Conservation (phyloP, 495 filamentous ascomycete genomes). For the Xylaria venustula region DNA sequence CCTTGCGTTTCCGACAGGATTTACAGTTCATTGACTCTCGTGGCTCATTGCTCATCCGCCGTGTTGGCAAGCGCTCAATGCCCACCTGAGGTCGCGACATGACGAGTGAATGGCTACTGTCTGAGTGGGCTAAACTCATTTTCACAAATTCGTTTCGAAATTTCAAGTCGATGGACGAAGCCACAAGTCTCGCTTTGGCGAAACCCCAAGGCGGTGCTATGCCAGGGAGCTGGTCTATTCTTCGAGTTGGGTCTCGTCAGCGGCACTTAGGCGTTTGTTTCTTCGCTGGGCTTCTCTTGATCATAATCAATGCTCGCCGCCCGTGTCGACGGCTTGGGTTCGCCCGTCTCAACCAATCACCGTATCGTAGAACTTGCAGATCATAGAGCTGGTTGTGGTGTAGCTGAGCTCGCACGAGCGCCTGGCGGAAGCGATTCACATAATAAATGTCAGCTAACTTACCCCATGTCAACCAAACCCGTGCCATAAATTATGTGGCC, state of each 20-base stretch:
- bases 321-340: neutral
- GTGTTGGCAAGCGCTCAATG: conserved; percentile 76
- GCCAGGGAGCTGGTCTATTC: neutral
- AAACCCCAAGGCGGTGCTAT: neutral
- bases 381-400: neutral
- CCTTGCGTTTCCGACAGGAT: conserved; percentile 86
- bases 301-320: conserved; percentile 7
- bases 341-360: neutral
- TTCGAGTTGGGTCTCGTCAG: neutral
- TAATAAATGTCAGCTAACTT: conserved; percentile 6
- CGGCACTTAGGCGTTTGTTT: conserved; percentile 2
- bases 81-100: conserved; percentile 79
- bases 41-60: conserved; percentile 70
- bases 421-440: conserved; percentile 7
- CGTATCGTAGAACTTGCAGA: neutral
- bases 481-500: conserved; percentile 6
- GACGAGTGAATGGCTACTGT: conserved; percentile 35
- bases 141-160: conserved; percentile 23
- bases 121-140: conserved; percentile 30
- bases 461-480: conserved; percentile 10
- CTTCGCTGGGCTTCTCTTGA: neutral
- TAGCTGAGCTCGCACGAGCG: neutral
- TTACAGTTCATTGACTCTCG: conserved; percentile 94
- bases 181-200: neutral
- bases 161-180: neutral